Evolutionary conservation across 2,329 filamentous ascomycete genomes (phyloP), one percentile per base, ranked within the genome.

Genomic region (Botryotinia narcissicola): DNA sequence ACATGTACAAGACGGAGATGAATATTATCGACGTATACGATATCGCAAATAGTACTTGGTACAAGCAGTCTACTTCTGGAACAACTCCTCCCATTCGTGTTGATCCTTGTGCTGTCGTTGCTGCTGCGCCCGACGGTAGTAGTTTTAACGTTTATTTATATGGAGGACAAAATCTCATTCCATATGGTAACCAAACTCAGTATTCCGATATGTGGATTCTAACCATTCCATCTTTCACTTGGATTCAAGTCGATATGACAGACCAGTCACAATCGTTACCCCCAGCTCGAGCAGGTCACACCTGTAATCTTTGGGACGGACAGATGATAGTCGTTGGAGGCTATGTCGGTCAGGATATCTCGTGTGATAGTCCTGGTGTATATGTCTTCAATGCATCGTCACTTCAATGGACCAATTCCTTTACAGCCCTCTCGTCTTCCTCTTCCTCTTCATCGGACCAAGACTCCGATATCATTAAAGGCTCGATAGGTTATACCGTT

Each of bases 91-190:
- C 86, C 0, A 89, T 91, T 70, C 87, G 92, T 32, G 91, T 93
- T 35, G 92, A 93, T 78, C 90, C 91, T 0, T 93, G 91, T 78
- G 89, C 91, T 18, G 90, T 91, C 0, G 87, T 92, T 29, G 91
- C 89, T 60, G 89, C 89, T 25, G 90, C 91, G 18, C 87, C 91
- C 10, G 91, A 93, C 78, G 92, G 91, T 14, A 91, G 90, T 29
- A 92, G 89, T 42, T 93, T 93, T 79, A 92, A 94, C 79, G 86
- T 95, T 62, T 93, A 94, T 82, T 87, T 94, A 83, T 94, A 92
- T 79, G 92, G 91, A 20, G 92, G 92, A 0, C 92, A 94, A 80
- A 92, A 92, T 76, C 84, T 94, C 1, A 85, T 88, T 40, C 91
- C 92, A 0, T 87, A 85, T 74, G 89, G 82, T 72, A 80, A 83